These are phyloP conservation scores for Piromyces finnis DNA, from an alignment of 192 early-diverging fungal genomes.

Conservation along the genomic window DNA sequence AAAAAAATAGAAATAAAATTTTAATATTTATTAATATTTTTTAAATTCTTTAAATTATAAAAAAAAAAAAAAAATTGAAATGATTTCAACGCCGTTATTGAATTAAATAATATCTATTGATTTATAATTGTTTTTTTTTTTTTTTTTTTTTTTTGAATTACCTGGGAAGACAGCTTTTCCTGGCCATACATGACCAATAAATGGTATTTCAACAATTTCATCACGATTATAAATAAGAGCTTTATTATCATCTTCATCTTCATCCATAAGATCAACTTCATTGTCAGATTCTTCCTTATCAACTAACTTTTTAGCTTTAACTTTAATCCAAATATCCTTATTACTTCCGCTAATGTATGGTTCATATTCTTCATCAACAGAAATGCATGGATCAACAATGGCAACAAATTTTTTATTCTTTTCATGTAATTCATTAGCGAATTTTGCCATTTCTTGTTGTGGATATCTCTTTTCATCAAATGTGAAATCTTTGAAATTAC, in stretches of 20 bases:
- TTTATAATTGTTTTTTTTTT: no score
- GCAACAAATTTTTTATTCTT: slow-evolving; percentile 33
- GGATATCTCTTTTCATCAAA: slow-evolving; percentile 36
- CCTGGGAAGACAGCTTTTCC: slow-evolving; percentile 41
- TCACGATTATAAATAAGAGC: background rate
- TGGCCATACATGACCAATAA: slow-evolving; percentile 34
- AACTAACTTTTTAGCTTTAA: background rate
- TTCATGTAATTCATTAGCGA: slow-evolving; percentile 20
- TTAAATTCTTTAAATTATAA: no score
- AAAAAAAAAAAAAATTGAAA: no score
- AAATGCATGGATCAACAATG: slow-evolving; percentile 48
- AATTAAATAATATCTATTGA: no score
- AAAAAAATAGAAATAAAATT: no score
- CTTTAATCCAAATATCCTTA: slow-evolving; percentile 36
- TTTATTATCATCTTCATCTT: background rate
- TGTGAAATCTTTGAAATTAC: slow-evolving; percentile 34
- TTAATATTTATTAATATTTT: no score
- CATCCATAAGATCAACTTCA: background rate
- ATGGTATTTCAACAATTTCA: slow-evolving; percentile 19
- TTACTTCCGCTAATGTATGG: slow-evolving; percentile 26
- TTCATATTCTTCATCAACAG: slow-evolving; percentile 18
- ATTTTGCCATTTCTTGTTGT: slow-evolving; percentile 15
- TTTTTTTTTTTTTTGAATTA: no score
- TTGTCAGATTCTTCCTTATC: background rate
- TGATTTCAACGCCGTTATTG: no score